phyloP scores from a whole-genome alignment of 1,284 basidiomycete species.

The Moniliella sp. region DNA sequence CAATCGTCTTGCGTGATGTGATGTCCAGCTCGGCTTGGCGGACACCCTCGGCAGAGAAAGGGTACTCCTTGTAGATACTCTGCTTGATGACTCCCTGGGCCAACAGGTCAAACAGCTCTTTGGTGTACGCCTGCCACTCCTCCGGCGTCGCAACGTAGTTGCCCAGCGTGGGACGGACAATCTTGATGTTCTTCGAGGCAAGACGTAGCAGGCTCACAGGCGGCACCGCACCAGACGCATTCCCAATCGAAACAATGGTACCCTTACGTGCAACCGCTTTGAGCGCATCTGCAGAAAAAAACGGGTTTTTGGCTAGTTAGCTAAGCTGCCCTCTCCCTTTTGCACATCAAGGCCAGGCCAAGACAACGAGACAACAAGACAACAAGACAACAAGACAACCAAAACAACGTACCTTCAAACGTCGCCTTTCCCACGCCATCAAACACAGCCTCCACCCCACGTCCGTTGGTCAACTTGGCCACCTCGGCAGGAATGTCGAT shows the following conservation, averaged over 20 bases:
- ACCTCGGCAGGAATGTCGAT: slow-evolving; percentile 7
- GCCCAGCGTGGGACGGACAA: slow-evolving; percentile 31
- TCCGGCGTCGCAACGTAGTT: slow-evolving; percentile 44
- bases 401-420: slow-evolving; percentile 10
- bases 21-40: slow-evolving; percentile 59
- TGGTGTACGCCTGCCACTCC: slow-evolving; percentile 48
- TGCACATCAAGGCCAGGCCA: slow-evolving; percentile 7
- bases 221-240: slow-evolving; percentile 53
- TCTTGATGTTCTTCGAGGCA: slow-evolving; percentile 57
- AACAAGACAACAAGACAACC: neutral
- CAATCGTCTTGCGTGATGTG: slow-evolving; percentile 26
- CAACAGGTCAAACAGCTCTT: slow-evolving; percentile 49
- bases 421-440: slow-evolving; percentile 62
- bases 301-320: slow-evolving; percentile 1
- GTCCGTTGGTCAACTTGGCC: slow-evolving; percentile 51
- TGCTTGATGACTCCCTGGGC: slow-evolving; percentile 47
- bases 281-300: slow-evolving; percentile 54
- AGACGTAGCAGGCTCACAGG: slow-evolving; percentile 54
- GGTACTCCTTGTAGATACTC: slow-evolving; percentile 48
- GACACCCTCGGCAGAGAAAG: slow-evolving; percentile 60
- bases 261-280: slow-evolving; percentile 41
- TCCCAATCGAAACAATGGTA: slow-evolving; percentile 63
- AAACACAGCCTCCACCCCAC: slow-evolving; percentile 59
- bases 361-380: too few relatives aligned
- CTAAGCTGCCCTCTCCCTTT: neutral